phyloP scores from a whole-genome alignment of 257 asterid genomes.

The Cynanchum wilfordii region DNA sequence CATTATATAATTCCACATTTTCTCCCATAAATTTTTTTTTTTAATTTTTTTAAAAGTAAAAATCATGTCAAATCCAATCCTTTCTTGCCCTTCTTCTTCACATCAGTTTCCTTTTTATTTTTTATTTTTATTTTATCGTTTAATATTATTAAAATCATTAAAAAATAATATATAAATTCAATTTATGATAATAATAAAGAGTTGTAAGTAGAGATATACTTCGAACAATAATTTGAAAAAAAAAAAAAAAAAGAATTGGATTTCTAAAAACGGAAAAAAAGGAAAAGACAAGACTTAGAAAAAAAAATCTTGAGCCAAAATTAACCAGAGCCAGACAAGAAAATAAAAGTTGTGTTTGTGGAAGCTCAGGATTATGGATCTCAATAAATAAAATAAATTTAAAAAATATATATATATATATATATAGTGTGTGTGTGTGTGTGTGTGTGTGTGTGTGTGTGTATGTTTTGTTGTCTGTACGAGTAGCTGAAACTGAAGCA shows the following conservation, averaged over 20 bases:
- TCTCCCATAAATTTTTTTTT: not conserved
- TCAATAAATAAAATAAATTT: not conserved
- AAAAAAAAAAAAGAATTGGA: too few species aligned
- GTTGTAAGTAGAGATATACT: too few species aligned
- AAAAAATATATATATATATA: too few species aligned
- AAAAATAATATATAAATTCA: too few species aligned
- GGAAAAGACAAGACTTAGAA: not conserved
- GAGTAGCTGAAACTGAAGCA: not conserved
- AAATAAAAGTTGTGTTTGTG: not conserved
- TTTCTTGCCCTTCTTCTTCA: not conserved
- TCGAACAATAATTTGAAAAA: too few species aligned
- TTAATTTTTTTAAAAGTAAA: not conserved
- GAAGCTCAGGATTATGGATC: not conserved
- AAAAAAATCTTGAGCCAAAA: not conserved
- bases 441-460: too few species aligned
- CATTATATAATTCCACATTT: not conserved
- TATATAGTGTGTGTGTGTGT: too few species aligned
- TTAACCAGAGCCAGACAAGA: not conserved
- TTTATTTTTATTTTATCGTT: too few species aligned
- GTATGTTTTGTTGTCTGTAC: too few species aligned
- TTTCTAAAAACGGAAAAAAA: too few species aligned
- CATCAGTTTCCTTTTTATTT: not conserved
- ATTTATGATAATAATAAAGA: too few species aligned
- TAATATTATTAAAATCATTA: too few species aligned
- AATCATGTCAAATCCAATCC: conserved; percentile 3